Percentiles rank a stretch among this genome's conserved stretches.
Conservation (phyloP, 176 grass and related monocot species). For the Puya raimondii region DNA sequence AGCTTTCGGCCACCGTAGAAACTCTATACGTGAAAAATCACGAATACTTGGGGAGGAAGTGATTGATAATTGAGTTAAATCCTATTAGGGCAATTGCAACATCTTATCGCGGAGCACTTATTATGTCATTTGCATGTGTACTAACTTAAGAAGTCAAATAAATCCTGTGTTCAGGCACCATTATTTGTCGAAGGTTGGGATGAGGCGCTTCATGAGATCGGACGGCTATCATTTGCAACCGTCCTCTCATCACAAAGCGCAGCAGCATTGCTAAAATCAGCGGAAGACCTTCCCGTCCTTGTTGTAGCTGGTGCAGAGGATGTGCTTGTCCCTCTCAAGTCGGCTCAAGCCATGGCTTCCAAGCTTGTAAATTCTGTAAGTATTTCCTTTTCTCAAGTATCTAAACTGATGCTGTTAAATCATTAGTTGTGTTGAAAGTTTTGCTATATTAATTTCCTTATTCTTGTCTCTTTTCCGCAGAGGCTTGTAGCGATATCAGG, state of each 20-base stretch:
- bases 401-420: too few relatives aligned
- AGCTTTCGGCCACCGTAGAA: too few relatives aligned
- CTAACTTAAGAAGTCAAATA: neutral
- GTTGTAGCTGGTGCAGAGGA: conserved; percentile 84
- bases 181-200: conserved; percentile 98
- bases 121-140: neutral
- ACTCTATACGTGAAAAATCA: too few relatives aligned
- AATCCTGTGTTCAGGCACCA: conserved; percentile 49
- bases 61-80: too few relatives aligned
- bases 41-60: too few relatives aligned
- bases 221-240: conserved; percentile 73
- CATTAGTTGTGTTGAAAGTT: too few relatives aligned
- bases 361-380: conserved; percentile 89
- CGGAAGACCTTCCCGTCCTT: conserved; percentile 74
- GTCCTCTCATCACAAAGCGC: conserved; percentile 65
- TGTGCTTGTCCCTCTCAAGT: conserved; percentile 75
- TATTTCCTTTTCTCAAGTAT: neutral
- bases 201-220: conserved; percentile 93
- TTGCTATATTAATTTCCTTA: neutral
- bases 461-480: conserved; percentile 33
- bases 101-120: too few relatives aligned
- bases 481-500: conserved; percentile 78
- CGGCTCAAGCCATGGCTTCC: conserved; percentile 76
- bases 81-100: too few relatives aligned
- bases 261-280: conserved; percentile 55